Base-by-base conservation (phyloP, 192 early-diverging fungal species). In the Umbelopsis sp. region DNA sequence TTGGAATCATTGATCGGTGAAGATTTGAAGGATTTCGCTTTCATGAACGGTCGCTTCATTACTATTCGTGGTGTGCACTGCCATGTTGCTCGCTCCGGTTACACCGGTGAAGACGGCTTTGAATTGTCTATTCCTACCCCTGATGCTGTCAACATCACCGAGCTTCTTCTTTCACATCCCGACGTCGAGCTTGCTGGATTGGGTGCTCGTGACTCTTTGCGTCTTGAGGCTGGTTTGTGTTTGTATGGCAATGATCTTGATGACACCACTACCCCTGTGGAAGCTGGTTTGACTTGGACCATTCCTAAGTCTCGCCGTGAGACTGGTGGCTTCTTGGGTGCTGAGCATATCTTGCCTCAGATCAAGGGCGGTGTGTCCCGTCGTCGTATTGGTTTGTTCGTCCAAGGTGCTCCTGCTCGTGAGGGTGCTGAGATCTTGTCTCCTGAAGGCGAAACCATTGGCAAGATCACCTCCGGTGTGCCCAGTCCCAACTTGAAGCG, bases 51-150 rank as follows among this genome's bases (percentile, higher is more conserved):
- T 12, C 81, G 86, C 46, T 71, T 82, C 55, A 76, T 97, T 69
- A 85, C 88, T 10, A 82, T 99, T 64, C 86, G 84, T 52, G 95
- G 93, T 49, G 84, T 93, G 49, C 85, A 84, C 1, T 90, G 90
- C 72, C 94, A 97, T 70, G 89, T 99, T 46, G 93, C 97, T 20
- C 91, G 97, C 27, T 97, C 93, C 30, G 97, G 97, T 13, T 99
- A 99, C 85, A 99, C 97, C 68, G 97, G 97, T 68, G 97, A 99
- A 81, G 97, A 99, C 82, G 97, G 97, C 13, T 98, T 99, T 75
- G 97, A 99, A 80, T 90, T 99, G 72, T 95, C 94, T 12, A 89
- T 99, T 48, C 90, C 94, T 18, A 88, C 92, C 47, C 72, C 74
- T 65, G 89, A 93, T 35, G 87, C 87, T 12, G 85, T 86, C 18